A percentile compares a stretch with the other conserved stretches of the same genome.
These are phyloP conservation scores for Arthrobotrys musiformis DNA, from an alignment of 2,329 filamentous ascomycete species.

Conservation along the genomic window DNA sequence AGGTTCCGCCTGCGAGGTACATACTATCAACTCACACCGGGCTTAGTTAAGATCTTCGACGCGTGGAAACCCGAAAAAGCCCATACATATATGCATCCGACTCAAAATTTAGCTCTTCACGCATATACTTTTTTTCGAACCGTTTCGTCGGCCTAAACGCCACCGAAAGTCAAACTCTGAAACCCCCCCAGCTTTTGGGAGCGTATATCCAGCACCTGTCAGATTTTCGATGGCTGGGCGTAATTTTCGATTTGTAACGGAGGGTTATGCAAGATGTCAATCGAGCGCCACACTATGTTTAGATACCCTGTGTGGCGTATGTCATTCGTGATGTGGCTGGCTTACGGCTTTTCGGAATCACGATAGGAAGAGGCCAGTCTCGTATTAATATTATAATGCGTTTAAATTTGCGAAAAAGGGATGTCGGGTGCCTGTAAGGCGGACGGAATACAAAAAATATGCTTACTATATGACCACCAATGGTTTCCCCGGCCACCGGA, in stretches of 20 bases:
- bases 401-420: too few species aligned
- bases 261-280: not conserved
- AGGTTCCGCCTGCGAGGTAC: not conserved
- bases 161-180: not conserved
- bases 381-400: not conserved
- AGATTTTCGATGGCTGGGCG: not conserved
- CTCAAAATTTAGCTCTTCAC: not conserved
- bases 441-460: too few species aligned
- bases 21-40: not conserved
- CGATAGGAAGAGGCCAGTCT: not conserved
- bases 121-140: not conserved
- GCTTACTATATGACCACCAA: not conserved
- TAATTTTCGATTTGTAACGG: not conserved
- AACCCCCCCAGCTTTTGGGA: not conserved
- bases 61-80: not conserved
- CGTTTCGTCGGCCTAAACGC: conserved; percentile 3
- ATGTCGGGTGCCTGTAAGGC: too few species aligned
- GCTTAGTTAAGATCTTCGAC: not conserved
- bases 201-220: not conserved
- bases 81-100: not conserved
- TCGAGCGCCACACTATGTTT: not conserved
- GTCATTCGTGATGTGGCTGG: not conserved
- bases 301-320: not conserved
- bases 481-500: not conserved
- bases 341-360: not conserved